Evolutionary conservation across 1,284 basidiomycete species (phyloP).

Genomic region (Boletus semigastroideus): DNA sequence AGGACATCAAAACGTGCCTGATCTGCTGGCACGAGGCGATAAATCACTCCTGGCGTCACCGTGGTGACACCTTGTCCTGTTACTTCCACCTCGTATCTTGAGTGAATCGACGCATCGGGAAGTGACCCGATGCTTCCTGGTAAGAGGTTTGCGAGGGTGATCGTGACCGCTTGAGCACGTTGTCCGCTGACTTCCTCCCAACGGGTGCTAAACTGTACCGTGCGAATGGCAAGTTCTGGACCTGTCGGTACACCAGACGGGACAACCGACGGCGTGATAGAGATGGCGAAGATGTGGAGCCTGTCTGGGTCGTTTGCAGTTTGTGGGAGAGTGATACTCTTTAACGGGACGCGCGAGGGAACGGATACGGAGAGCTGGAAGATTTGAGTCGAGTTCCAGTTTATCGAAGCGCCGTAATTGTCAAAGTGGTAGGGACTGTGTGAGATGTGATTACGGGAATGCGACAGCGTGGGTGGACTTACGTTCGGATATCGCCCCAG

Average conservation of each 20-base stretch:
- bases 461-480: conserved; percentile 1
- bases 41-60: conserved; percentile 34
- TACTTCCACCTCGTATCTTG: conserved; percentile 37
- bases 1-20: conserved; percentile 44
- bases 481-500: conserved; percentile 40
- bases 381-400: conserved; percentile 42
- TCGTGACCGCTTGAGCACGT: conserved; percentile 43
- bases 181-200: conserved; percentile 40
- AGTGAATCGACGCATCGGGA: conserved; percentile 32
- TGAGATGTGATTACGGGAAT: background rate
- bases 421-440: conserved; percentile 41
- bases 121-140: conserved; percentile 31
- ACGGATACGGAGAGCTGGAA: conserved; percentile 46
- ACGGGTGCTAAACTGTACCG: conserved; percentile 41
- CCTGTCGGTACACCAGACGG: conserved; percentile 8
- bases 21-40: conserved; percentile 45
- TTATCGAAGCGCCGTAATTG: conserved; percentile 31
- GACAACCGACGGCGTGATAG: conserved; percentile 36
- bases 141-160: conserved; percentile 48
- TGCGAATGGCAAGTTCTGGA: conserved; percentile 39
- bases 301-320: conserved; percentile 28
- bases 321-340: conserved; percentile 41
- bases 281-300: conserved; percentile 48
- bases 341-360: conserved; percentile 38
- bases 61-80: conserved; percentile 38